These are phyloP conservation scores for Pestalotiopsis sp. DNA, from an alignment of 2,329 filamentous ascomycete genomes.

Conservation along the genomic window DNA sequence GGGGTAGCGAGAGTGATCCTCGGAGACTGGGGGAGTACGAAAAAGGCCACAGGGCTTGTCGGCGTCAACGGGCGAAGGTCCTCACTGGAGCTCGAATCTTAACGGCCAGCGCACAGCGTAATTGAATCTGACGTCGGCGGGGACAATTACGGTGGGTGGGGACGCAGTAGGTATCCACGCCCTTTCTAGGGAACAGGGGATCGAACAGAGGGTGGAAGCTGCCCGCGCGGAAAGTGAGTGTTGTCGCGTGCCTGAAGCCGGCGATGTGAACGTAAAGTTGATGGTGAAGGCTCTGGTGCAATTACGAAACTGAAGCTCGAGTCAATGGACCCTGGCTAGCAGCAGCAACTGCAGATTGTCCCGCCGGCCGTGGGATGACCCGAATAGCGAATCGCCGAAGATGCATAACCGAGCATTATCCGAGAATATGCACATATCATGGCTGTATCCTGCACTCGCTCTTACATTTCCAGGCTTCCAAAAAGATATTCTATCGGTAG, in stretches of 20 bases:
- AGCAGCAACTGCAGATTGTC: not conserved
- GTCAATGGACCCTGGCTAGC: not conserved
- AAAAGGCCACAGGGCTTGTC: not conserved
- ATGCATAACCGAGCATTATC: conserved; percentile 9
- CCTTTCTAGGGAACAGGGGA: not conserved
- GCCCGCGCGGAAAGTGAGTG: not conserved
- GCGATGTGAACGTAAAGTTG: not conserved
- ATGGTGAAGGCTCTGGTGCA: not conserved
- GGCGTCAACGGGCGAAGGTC: not conserved
- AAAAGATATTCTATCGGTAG: not conserved
- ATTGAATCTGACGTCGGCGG: not conserved
- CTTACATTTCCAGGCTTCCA: not conserved
- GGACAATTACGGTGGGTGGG: not conserved
- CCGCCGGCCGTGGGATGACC: conserved; percentile 8
- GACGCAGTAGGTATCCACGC: not conserved
- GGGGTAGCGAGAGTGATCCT: conserved; percentile 5
- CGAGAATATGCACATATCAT: conserved; percentile 1
- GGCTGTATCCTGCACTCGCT: not conserved
- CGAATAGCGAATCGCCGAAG: not conserved
- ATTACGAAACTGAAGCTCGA: not conserved
- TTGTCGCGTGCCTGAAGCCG: not conserved
- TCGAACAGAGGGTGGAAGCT: not conserved
- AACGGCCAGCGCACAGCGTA: not conserved
- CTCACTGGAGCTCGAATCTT: not conserved
- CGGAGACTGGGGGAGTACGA: not conserved